Percentiles rank a stretch among this genome's conserved stretches.
Conservation (phyloP, 2,329 filamentous ascomycete genomes). For the Nothophoma quercina region DNA sequence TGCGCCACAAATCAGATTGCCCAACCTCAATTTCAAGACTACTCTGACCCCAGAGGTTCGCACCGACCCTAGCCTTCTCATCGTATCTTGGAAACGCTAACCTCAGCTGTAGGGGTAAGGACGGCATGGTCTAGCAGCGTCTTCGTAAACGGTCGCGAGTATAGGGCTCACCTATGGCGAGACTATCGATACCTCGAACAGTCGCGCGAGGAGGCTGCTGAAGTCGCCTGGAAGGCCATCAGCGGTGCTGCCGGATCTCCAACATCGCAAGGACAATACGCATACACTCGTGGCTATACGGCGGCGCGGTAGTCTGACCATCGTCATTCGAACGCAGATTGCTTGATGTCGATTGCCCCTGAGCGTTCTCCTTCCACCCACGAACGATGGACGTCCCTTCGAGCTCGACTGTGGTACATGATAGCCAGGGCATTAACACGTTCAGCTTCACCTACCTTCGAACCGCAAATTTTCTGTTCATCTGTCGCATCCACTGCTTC, state of each 20-base stretch:
- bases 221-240: constrained; percentile 45
- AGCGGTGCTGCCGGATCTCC: constrained; percentile 11
- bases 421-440: not conserved
- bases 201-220: constrained; percentile 48
- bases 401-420: not conserved
- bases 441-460: too few species aligned
- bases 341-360: not conserved
- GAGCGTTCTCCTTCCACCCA: not conserved
- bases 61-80: not conserved
- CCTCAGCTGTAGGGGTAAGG: constrained; percentile 37
- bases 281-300: constrained; percentile 29
- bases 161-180: constrained; percentile 45
- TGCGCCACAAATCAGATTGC: constrained; percentile 45
- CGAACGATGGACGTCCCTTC: not conserved
- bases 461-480: too few species aligned
- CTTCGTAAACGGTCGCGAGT: constrained; percentile 45
- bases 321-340: not conserved
- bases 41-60: constrained; percentile 48
- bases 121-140: constrained; percentile 49
- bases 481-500: too few species aligned
- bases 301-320: constrained; percentile 27
- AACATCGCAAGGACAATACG: constrained; percentile 28
- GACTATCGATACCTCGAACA: constrained; percentile 48
- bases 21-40: constrained; percentile 48
- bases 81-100: constrained; percentile 17